Percentiles rank a stretch among this genome's conserved stretches.
Evolutionary conservation across 2,329 filamentous ascomycete species (phyloP).

Genomic region (Thelonectria blattea): DNA sequence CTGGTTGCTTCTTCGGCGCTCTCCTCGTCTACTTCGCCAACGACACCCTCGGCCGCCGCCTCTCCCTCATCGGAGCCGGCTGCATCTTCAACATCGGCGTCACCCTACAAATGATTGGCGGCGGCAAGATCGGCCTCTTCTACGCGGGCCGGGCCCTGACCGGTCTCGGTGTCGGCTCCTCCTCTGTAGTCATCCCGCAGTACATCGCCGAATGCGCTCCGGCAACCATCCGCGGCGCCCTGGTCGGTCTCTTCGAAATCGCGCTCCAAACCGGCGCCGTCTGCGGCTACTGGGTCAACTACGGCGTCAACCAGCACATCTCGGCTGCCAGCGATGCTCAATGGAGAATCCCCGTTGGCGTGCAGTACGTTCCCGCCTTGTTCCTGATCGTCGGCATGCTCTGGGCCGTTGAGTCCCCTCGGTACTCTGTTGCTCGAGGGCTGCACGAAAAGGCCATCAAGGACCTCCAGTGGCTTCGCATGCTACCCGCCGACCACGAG

Average conservation of each 20-base stretch:
- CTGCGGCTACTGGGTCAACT: conserved; percentile 50
- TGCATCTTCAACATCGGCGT: conserved; percentile 57
- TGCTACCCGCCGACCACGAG: conserved; percentile 22
- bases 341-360: conserved; percentile 51
- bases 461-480: conserved; percentile 21
- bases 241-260: conserved; percentile 58
- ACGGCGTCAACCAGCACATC: conserved; percentile 27
- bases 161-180: conserved; percentile 56
- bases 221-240: conserved; percentile 56
- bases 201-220: conserved; percentile 65
- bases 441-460: conserved; percentile 18
- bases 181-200: conserved; percentile 60
- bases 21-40: conserved; percentile 61
- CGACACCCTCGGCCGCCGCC: conserved; percentile 60
- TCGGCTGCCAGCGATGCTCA: conserved; percentile 30
- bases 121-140: conserved; percentile 57
- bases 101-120: conserved; percentile 55
- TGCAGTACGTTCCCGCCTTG: conserved; percentile 27
- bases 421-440: conserved; percentile 32
- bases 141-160: conserved; percentile 60
- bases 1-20: conserved; percentile 61
- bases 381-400: conserved; percentile 39
- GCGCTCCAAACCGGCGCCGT: conserved; percentile 59
- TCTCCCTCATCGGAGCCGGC: conserved; percentile 58
- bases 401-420: conserved; percentile 43